Conservation (phyloP, 331 rosid species). For the Acacia concinna region DNA sequence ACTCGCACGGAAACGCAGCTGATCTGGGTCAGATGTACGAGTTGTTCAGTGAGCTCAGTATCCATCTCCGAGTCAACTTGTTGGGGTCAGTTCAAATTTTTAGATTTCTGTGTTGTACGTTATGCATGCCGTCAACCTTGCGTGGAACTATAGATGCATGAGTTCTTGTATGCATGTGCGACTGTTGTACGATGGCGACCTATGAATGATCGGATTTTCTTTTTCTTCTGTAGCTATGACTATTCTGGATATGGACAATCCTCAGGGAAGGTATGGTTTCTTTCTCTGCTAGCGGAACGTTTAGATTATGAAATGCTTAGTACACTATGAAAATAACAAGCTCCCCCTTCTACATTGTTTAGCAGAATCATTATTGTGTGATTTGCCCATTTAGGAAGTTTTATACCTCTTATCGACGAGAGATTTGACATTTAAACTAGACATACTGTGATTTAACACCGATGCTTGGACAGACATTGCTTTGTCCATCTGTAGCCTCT, state of each 20-base stretch:
- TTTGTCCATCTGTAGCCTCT: background rate
- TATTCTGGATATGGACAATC: conserved; percentile 93
- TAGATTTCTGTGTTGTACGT: background rate
- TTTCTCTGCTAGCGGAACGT: background rate
- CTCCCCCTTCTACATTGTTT: background rate
- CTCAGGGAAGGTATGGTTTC: conserved; percentile 74
- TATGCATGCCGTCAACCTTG: background rate
- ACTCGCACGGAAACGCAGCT: conserved; percentile 95
- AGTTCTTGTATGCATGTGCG: background rate
- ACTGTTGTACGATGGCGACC: conserved; percentile 6
- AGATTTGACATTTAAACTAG: conserved; percentile 1
- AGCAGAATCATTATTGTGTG: background rate
- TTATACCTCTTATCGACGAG: background rate
- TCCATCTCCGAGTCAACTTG: conserved; percentile 81
- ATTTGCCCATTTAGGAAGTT: background rate
- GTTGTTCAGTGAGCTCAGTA: conserved; percentile 75
- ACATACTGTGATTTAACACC: background rate
- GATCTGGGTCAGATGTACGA: conserved; percentile 99
- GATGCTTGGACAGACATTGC: background rate
- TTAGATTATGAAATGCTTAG: background rate
- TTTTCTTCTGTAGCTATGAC: conserved; percentile 61
- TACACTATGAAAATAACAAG: background rate
- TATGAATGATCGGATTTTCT: conserved; percentile 7
- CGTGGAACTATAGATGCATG: background rate
- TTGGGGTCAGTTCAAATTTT: conserved; percentile 55